Base-by-base conservation (phyloP, 164 flowering plant genomes). In the Akebia trifoliata region DNA sequence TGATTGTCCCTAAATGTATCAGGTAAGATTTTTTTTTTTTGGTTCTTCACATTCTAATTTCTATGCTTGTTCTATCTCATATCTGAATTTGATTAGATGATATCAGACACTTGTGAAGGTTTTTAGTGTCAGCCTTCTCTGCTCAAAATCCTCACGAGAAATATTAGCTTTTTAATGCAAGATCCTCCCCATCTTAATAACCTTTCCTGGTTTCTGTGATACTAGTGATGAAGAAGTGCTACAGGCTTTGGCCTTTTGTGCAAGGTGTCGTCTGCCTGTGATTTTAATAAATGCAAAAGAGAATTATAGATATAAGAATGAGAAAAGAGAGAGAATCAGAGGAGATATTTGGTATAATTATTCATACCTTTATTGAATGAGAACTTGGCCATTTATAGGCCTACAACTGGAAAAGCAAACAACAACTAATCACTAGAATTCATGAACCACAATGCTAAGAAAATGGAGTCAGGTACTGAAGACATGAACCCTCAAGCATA, bases 201-300 rank as follows among this genome's bases (percentile, higher is more conserved):
- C 44, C 48, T 51, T 58, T 15, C 51, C 38, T 44, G 9, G 38
- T 4, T 69, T 39, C 31, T 68, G n/a, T n/a, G 48, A 44, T 66
- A 60, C 25, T 50, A 89, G 97, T 66, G 99, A 94, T 73, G 91
- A 81, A 40, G 97, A 94, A 67, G 63, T 90, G 58, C 60, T 61
- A 32, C 89, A 82, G 70, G 96, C 97, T 64, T 87, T 84, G 32
- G 67, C 72, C 12, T 94, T 94, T 55, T 93, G 99, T 61, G 96
- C 96, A 30, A 85, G 85, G 66, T 74, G 83, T 69, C 81, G 99
- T 4, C 63, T 94, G 67, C 99, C 99, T 70, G 96, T 82, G 17
- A 78, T 94, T 67, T 76, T 93, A 30, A n/a, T n/a, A n/a, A n/a
- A n/a, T n/a, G n/a, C n/a, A n/a, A n/a, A n/a, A n/a, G n/a, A n/a